Evolutionary conservation across 2,329 filamentous ascomycete species (phyloP), one percentile per base, ranked within the genome.

Genomic region (Curvularia eragrostidis): DNA sequence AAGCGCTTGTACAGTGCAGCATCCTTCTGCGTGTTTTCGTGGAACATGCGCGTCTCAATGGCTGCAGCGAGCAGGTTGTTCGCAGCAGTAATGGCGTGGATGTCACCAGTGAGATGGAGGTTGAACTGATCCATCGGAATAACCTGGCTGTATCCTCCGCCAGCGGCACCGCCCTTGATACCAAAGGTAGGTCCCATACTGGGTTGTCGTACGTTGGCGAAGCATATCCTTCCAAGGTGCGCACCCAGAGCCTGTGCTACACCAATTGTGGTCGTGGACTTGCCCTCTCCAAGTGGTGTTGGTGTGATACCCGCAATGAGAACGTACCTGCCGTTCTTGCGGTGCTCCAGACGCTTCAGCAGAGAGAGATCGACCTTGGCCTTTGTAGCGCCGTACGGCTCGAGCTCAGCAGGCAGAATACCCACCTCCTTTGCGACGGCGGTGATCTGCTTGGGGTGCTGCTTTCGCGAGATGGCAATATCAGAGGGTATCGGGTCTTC

Each of bases 91-190:
- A 99, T 95, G 65, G 95, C 95, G 77, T 99, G 95, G 56, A 99
- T 98, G 76, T 99, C 95, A 71, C 95, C 95, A 54, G 95, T 99
- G 71, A 99, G 81, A 78, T 99, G 95, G 74, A 99, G 83, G 80
- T 99, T 99, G 83, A 99, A 99, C 78, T 99, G 95, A 71, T 99
- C 95, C 95, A 99, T 99, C 58, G 95, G 95, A 70, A 99, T 98
- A 73, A 99, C 95, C 78, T 99, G 95, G 77, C 92, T 97, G 86
- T 98, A 99, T 38, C 95, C 95, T 77, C 95, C 95, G 71, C 95
- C 95, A 55, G 95, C 95, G 58, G 95, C 95, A 71, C 95, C 95
- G 62, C 95, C 95, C 84, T 99, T 99, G 84, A 99, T 98, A 72
- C 95, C 95, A 76, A 99, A 99, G 0, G 95, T 99, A 54, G 95